A percentile compares a stretch with the other conserved stretches of the same genome.
Conservation (phyloP, 768 basidiomycete genomes). For the Pleurotus tuoliensis region DNA sequence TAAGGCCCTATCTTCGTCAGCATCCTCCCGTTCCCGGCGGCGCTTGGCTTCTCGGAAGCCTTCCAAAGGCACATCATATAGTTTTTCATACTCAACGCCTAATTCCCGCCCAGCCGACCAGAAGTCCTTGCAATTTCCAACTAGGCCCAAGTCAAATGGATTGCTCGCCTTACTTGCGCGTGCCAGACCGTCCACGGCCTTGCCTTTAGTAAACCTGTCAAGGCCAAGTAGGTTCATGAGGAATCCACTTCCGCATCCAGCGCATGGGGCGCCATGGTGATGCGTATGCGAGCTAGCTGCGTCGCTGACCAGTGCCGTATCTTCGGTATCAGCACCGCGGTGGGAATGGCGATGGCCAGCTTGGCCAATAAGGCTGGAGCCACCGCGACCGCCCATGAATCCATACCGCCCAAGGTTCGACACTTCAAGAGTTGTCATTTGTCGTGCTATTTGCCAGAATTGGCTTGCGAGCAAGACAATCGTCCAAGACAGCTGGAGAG, state of each 20-base stretch:
- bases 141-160: conserved; percentile 85
- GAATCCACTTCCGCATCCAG: conserved; percentile 57
- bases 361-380: conserved; percentile 61
- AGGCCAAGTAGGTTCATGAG: conserved; percentile 89
- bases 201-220: conserved; percentile 90
- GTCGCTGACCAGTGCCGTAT: conserved; percentile 33
- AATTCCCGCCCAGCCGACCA: conserved; percentile 85
- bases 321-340: conserved; percentile 37
- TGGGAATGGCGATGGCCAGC: conserved; percentile 72
- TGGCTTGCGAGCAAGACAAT: conserved; percentile 81
- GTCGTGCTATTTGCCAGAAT: conserved; percentile 86
- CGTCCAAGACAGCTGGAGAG: conserved; percentile 96
- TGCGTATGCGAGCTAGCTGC: conserved; percentile 38
- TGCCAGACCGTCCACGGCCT: conserved; percentile 82
- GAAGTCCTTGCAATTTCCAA: conserved; percentile 87
- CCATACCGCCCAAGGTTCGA: conserved; percentile 93
- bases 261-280: conserved; percentile 39
- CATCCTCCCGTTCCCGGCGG: conserved; percentile 56
- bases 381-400: conserved; percentile 92
- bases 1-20: conserved; percentile 35
- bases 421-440: conserved; percentile 96
- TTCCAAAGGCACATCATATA: conserved; percentile 88
- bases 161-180: conserved; percentile 75
- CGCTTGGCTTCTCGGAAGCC: conserved; percentile 76
- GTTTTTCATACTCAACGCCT: conserved; percentile 83